Conservation (phyloP, 805 yeast species). For the Suhomyces pyralidae region DNA sequence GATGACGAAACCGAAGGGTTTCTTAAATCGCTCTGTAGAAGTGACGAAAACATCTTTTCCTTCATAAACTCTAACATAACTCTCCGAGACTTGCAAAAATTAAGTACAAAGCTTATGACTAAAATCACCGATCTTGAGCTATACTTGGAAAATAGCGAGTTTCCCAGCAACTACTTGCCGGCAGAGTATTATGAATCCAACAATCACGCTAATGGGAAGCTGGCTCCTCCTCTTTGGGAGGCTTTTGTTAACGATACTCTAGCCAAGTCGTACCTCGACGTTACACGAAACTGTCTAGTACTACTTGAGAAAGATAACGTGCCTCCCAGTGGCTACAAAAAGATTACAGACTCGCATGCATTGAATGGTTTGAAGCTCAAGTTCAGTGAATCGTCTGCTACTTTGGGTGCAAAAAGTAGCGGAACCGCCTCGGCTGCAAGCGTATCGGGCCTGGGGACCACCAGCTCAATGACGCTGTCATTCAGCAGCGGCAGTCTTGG, state of each 20-base stretch:
- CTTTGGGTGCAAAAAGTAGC: neutral
- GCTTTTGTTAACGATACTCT: conserved; percentile 31
- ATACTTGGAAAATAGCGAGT: conserved; percentile 31
- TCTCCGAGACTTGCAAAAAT: conserved; percentile 41
- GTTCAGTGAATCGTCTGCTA: conserved; percentile 15
- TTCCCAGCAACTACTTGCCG: conserved; percentile 26
- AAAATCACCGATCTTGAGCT: conserved; percentile 29
- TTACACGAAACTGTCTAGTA: conserved; percentile 28
- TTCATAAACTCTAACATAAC: conserved; percentile 43
- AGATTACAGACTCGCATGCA: conserved; percentile 30
- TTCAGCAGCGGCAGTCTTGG: conserved; percentile 25
- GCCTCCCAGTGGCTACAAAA: conserved; percentile 23
- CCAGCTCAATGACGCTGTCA: conserved; percentile 14
- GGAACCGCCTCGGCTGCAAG: conserved; percentile 4
- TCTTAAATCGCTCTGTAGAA: conserved; percentile 40
- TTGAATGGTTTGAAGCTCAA: conserved; percentile 29
- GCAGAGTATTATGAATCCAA: conserved; percentile 10
- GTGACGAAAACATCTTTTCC: conserved; percentile 29
- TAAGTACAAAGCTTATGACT: conserved; percentile 30
- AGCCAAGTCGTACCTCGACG: conserved; percentile 30
- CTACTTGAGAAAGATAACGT: conserved; percentile 22
- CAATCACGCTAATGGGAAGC: neutral
- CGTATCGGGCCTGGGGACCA: conserved; percentile 6
- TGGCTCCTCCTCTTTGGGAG: conserved; percentile 24
- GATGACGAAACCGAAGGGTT: conserved; percentile 56